These are phyloP conservation scores for Lanzia echinophila DNA, from an alignment of 2,329 filamentous ascomycete genomes.

Conservation along the genomic window DNA sequence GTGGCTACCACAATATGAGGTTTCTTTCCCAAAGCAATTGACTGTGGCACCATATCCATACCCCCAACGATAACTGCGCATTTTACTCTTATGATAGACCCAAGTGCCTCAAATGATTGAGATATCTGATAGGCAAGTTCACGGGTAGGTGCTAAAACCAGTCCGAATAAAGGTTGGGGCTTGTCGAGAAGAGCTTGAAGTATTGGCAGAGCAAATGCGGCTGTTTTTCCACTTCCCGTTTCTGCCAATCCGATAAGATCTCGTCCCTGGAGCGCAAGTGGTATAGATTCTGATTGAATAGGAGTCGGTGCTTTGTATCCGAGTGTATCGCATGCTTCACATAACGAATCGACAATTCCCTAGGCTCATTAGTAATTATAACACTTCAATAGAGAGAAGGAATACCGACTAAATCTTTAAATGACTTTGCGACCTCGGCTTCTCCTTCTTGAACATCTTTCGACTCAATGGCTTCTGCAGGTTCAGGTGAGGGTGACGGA, in stretches of 20 bases:
- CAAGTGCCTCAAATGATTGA: slow-evolving; percentile 79
- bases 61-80: slow-evolving; percentile 85
- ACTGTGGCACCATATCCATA: slow-evolving; percentile 89
- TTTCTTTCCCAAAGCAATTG: slow-evolving; percentile 89
- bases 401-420: slow-evolving; percentile 39
- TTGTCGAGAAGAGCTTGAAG: slow-evolving; percentile 85
- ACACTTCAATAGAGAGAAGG: background rate
- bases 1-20: slow-evolving; percentile 93
- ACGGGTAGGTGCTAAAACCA: slow-evolving; percentile 86
- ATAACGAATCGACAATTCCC: slow-evolving; percentile 80
- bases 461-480: background rate
- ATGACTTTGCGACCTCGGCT: slow-evolving; percentile 34
- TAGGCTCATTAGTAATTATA: slow-evolving; percentile 25
- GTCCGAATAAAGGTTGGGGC: slow-evolving; percentile 77
- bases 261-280: slow-evolving; percentile 67
- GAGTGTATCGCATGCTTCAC: slow-evolving; percentile 77
- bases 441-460: slow-evolving; percentile 16
- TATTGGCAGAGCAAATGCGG: slow-evolving; percentile 88
- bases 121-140: slow-evolving; percentile 91
- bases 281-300: slow-evolving; percentile 83
- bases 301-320: slow-evolving; percentile 83
- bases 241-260: slow-evolving; percentile 93
- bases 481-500: slow-evolving; percentile 5
- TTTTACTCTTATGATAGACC: slow-evolving; percentile 79
- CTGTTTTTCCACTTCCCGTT: slow-evolving; percentile 93